Evolutionary conservation across 176 grass and related monocot species (phyloP), one percentile per base, ranked within the genome.

Genomic region (Musa acuminata): DNA sequence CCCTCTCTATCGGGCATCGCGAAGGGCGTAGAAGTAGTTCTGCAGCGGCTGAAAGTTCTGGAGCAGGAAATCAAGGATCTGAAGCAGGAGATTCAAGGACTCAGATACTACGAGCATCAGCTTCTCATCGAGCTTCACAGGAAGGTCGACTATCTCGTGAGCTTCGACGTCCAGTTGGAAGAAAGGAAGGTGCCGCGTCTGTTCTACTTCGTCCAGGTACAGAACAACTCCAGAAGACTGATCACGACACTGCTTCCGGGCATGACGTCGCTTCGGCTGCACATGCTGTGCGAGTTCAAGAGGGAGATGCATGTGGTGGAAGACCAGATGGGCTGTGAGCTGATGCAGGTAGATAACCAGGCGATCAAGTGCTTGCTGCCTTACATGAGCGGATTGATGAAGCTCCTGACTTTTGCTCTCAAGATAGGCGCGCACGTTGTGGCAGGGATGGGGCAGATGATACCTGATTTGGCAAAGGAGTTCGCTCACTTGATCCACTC

Each of bases 301-400:
- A 77, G 84, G 69, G 94, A 98, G 24, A 89, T 93, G 85, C 94
- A 98, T 87, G 90, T 93, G 27, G 78, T 98, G 55, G 90, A 93
- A 68, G 94, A 91, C 74, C 94, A 98, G 69, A 10, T 93, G 1
- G 94, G 94, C 11, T 98, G 90, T 3, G 90, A 91, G 49, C 82
- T 93, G 62, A 77, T 93, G 80, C 90, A 98, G 77, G 84, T 98
- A 53, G 90, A 91, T 25, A 98, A 91, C 50, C 77, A 87, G 52
- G 72, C 84, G 1, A 77, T 98, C 82, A 86, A 87, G 79, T 74
- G 82, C 50, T 50, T 98, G 57, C 82, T 93, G 25, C 90, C 94
- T 59, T 98, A 98, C 62, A 82, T 91, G 90, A 82, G 81, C 29
- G 85, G 74, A 49, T 93, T 98, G 81, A 93, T 98, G 90, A 91